These are phyloP conservation scores for Orbilia quercus DNA, from an alignment of 2,329 filamentous ascomycete genomes.

Conservation along the genomic window DNA sequence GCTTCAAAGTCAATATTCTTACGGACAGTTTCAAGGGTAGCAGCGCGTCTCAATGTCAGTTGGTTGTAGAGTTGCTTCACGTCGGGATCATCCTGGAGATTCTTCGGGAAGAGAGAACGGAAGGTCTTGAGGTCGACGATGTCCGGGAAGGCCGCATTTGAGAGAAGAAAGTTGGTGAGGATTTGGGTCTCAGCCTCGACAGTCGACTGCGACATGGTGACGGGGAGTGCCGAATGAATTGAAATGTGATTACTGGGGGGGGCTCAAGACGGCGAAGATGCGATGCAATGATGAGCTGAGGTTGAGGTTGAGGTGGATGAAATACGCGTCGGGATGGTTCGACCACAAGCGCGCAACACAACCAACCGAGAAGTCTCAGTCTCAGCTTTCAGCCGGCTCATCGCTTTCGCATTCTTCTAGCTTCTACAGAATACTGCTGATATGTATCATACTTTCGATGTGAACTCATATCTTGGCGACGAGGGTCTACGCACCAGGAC, in stretches of 20 bases:
- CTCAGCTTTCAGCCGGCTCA: too few species aligned
- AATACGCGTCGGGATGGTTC: neutral
- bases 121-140: constrained; percentile 80
- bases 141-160: constrained; percentile 78
- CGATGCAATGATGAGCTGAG: too few species aligned
- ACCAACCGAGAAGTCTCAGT: too few species aligned
- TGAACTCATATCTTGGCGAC: too few species aligned
- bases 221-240: neutral
- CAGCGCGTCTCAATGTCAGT: constrained; percentile 78
- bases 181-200: constrained; percentile 72
- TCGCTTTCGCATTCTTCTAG: too few species aligned
- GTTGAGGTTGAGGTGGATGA: neutral
- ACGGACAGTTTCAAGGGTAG: constrained; percentile 71
- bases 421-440: too few species aligned
- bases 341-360: neutral
- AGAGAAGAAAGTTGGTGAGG: constrained; percentile 80
- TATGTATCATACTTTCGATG: too few species aligned
- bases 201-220: constrained; percentile 73
- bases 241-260: neutral
- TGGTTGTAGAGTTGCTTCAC: constrained; percentile 80
- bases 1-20: constrained; percentile 74
- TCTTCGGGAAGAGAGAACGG: constrained; percentile 77
- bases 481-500: too few species aligned
- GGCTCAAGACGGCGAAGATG: too few species aligned
- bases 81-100: constrained; percentile 73